Base-by-base conservation (phyloP, 768 basidiomycete species). In the Thelephora aurantiotincta region DNA sequence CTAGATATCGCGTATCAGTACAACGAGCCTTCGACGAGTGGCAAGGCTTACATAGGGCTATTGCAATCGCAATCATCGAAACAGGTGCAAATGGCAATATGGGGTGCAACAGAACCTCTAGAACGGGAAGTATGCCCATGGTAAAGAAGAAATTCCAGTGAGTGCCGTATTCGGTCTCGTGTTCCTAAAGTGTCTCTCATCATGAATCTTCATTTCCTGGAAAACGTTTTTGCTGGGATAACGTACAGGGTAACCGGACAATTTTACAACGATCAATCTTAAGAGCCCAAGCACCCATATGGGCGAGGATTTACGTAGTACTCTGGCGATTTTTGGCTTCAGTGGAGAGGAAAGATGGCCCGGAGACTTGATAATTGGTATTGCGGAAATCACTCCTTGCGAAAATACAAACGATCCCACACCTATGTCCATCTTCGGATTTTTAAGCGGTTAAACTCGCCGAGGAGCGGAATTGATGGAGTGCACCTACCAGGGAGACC, bases 361-460 rank as follows among this genome's bases (percentile, higher is more conserved):
- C 1, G 78, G 75, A 45, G 82, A 68, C 54, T 78, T 83, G 26
- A 93, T 65, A 22, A 92, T 60, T 1, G 89, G 82, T 38, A 83
- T 78, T 0, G 89, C 82, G n/a, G 91, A 91, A 5, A 92, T 79
- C 37, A n/a, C n/a, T n/a, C n/a, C n/a, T n/a, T n/a, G n/a, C n/a
- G n/a, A n/a, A n/a, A n/a, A n/a, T n/a, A 98, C 89, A 53, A 99
- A 99, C 1, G 93, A 91, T 11, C 96, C 96, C 1, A 97, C 94
- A 11, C 96, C 96, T 11, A 93, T n/a, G 58, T 99, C 96, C 96
- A 98, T 99, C 94, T 99, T 51, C 30, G 14, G 35, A 9, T 19
- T 11, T 47, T 5, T 38, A 47, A 44, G 43, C 1, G 1, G 41
- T 35, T 5, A 26, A 18, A 9, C 26, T 30, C 26, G 26, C 26